Conservation (phyloP, 345 rosid species). For the Kernera saxatilis region DNA sequence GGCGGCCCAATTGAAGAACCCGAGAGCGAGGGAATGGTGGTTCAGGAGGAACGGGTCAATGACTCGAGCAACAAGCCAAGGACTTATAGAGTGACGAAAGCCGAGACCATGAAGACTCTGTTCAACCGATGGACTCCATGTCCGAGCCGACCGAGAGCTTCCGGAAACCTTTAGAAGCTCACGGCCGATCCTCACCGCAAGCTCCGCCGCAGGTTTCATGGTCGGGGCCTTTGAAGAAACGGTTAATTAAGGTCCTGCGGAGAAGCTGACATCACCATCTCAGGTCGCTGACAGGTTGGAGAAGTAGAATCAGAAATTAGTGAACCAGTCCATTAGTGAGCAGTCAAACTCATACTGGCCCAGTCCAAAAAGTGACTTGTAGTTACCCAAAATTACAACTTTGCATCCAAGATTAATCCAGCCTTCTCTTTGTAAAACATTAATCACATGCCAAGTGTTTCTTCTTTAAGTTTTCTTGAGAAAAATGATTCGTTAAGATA, state of each 20-base stretch:
- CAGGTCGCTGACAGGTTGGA: background rate
- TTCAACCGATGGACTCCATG: conserved; percentile 65
- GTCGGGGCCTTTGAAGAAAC: background rate
- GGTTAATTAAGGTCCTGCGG: background rate
- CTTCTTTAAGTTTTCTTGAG: no score
- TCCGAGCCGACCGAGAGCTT: conserved; percentile 34
- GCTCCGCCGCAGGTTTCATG: conserved; percentile 46
- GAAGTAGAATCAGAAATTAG: background rate
- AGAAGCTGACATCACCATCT: conserved; percentile 13
- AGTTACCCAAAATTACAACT: background rate
- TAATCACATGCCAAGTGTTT: no score
- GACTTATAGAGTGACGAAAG: conserved; percentile 44
- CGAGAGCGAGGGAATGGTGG: conserved; percentile 75
- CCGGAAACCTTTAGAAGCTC: conserved; percentile 51
- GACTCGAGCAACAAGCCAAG: conserved; percentile 65
- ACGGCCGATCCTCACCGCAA: conserved; percentile 59
- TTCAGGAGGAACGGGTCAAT: conserved; percentile 66
- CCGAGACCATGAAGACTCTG: conserved; percentile 55
- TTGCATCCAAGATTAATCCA: background rate
- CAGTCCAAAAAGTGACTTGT: background rate
- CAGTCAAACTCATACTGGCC: background rate
- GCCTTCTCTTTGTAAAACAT: no score
- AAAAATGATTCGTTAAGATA: no score
- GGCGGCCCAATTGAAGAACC: conserved; percentile 91
- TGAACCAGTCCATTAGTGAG: background rate